A percentile compares a stretch with the other conserved stretches of the same genome.
phyloP scores from a whole-genome alignment of 495 filamentous ascomycete genomes.

The Neurospora pannonica region DNA sequence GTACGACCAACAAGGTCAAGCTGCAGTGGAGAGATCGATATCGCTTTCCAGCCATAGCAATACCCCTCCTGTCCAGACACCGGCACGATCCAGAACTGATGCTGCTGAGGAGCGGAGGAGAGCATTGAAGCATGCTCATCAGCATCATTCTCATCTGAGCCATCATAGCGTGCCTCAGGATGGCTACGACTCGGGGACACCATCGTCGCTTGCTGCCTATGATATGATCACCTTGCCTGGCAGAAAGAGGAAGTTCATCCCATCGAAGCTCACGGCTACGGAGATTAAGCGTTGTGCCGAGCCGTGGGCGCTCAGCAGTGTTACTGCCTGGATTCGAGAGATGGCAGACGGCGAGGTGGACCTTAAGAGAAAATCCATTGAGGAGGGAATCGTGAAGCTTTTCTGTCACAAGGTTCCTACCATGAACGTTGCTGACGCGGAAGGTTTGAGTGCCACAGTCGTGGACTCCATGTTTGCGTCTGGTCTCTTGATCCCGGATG shows the following conservation, averaged over 20 bases:
- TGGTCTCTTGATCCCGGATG: conserved; percentile 73
- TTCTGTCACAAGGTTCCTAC: conserved; percentile 96
- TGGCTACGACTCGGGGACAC: conserved; percentile 40
- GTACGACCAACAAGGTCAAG: conserved; percentile 21
- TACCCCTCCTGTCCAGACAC: conserved; percentile 68
- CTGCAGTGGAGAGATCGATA: conserved; percentile 72
- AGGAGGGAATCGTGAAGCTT: conserved; percentile 77
- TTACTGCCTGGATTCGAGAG: conserved; percentile 76
- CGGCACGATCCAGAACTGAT: conserved; percentile 89
- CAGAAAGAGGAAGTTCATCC: conserved; percentile 70
- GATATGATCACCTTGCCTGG: conserved; percentile 66
- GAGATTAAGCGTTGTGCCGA: conserved; percentile 83
- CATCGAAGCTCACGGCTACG: conserved; percentile 70
- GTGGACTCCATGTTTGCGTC: conserved; percentile 72
- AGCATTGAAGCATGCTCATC: conserved; percentile 49
- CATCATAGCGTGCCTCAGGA: conserved; percentile 37
- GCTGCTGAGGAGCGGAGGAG: conserved; percentile 55
- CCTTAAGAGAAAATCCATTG: conserved; percentile 69
- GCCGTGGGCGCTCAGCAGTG: conserved; percentile 88
- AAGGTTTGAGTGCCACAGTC: conserved; percentile 70
- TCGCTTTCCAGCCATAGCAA: conserved; percentile 74
- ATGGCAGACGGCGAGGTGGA: conserved; percentile 80
- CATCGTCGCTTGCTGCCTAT: conserved; percentile 46
- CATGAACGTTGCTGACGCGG: conserved; percentile 97
- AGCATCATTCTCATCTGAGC: conserved; percentile 41